phyloP scores from a whole-genome alignment of 1,284 basidiomycete genomes.

The Naganishia liquefaciens region DNA sequence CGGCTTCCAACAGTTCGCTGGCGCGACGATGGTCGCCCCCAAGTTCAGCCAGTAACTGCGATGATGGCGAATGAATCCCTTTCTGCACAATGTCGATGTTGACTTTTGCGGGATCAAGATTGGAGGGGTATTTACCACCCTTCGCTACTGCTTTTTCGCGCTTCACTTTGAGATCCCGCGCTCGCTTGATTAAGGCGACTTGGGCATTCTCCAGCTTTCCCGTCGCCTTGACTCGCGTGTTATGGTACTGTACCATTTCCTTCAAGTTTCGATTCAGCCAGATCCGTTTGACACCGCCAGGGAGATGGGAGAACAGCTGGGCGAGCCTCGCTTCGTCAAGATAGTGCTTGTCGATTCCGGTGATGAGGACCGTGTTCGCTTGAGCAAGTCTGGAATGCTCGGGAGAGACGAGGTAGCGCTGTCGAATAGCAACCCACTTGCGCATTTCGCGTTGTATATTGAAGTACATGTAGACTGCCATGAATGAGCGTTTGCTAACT shows the following conservation, averaged over 20 bases:
- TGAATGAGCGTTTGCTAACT: background rate
- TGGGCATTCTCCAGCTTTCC: slow-evolving; percentile 67
- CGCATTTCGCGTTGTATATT: slow-evolving; percentile 67
- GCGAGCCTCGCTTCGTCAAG: slow-evolving; percentile 64
- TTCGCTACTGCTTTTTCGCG: slow-evolving; percentile 37
- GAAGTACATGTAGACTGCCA: slow-evolving; percentile 67
- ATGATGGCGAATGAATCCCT: slow-evolving; percentile 27
- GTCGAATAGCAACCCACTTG: slow-evolving; percentile 67
- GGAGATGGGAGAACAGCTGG: slow-evolving; percentile 67
- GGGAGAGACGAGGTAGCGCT: slow-evolving; percentile 67
- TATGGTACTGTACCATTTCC: slow-evolving; percentile 65
- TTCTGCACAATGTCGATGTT: slow-evolving; percentile 42
- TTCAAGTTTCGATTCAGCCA: slow-evolving; percentile 69
- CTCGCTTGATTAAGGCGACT: slow-evolving; percentile 62
- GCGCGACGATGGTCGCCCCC: slow-evolving; percentile 40
- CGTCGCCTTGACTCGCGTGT: slow-evolving; percentile 62
- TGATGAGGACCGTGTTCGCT: slow-evolving; percentile 75
- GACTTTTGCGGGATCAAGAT: slow-evolving; percentile 33
- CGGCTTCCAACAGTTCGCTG: slow-evolving; percentile 50
- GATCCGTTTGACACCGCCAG: slow-evolving; percentile 72
- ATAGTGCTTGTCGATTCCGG: slow-evolving; percentile 67
- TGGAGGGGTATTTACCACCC: slow-evolving; percentile 40
- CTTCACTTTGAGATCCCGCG: slow-evolving; percentile 51
- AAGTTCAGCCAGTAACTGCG: slow-evolving; percentile 20
- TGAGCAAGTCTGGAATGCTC: slow-evolving; percentile 67